Evolutionary conservation across 495 filamentous ascomycete species (phyloP), one percentile per base, ranked within the genome.

Genomic region (Pseudevernia furfuracea): DNA sequence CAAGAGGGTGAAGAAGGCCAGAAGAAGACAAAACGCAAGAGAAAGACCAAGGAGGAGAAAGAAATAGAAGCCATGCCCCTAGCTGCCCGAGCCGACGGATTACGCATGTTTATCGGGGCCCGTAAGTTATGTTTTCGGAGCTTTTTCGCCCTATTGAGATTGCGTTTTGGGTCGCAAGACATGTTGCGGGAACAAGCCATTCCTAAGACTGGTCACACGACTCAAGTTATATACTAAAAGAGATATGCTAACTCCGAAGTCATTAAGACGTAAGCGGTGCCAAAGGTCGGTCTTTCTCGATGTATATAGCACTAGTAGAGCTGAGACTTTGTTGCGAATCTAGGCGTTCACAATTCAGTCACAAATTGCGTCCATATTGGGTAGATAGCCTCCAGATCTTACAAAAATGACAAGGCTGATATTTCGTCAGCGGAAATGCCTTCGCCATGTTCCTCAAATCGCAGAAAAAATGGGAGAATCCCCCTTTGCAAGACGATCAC

Each of bases 381-480:
- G 82, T 83, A 69, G 66, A 61, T 49, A 34, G 14, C 36, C 65
- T 70, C 25, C 32, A 30, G 55, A 36, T 28, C 25, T 32, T 19
- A 53, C 23, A 21, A 17, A 32, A 0, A 30, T 7, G 25, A 53
- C 23, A 53, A 19, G 25, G 17, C 28, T 53, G 28, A 53, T 28
- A 60, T 53, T 43, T 23, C 30, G 58, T 37, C 52, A 85, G 92
- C 62, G 91, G 87, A 30, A 98, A 98, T 71, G 84, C 92, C 28
- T 94, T 97, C 67, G 94, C 94, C 19, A 76, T 97, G 28, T 98
- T 98, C 75, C 81, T 97, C 62, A 97, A 97, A 72, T 94, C 89
- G 1, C 95, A 97, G 72, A 85, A 90, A 48, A 97, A 95, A 77
- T 98, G 94, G 94, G 78, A 81, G n/a, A 92, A 88, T 68, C 92